A percentile compares a stretch with the other conserved stretches of the same genome.
These are phyloP conservation scores for Nasturtium officinale DNA, from an alignment of 345 rosid genomes.

Conservation along the genomic window DNA sequence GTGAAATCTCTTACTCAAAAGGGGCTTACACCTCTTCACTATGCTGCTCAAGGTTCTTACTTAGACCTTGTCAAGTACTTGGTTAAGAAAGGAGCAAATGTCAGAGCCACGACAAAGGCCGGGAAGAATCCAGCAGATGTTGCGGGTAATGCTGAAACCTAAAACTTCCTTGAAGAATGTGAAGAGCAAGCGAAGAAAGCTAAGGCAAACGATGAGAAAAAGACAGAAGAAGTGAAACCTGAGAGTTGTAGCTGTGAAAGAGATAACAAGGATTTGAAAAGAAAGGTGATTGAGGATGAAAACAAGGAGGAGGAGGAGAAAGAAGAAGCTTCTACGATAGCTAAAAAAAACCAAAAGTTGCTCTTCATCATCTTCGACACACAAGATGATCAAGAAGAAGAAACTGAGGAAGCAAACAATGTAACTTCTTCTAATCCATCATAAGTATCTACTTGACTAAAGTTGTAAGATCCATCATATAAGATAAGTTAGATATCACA, in stretches of 20 bases:
- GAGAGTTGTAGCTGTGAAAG: slow-evolving; percentile 39
- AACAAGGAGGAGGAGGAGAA: slow-evolving; percentile 53
- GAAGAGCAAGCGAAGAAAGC: slow-evolving; percentile 52
- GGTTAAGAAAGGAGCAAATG: slow-evolving; percentile 72
- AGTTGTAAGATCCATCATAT: slow-evolving; percentile 17
- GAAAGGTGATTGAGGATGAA: slow-evolving; percentile 45
- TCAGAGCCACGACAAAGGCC: slow-evolving; percentile 65
- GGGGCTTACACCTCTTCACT: slow-evolving; percentile 90
- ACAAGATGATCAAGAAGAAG: slow-evolving; percentile 48
- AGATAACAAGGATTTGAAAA: slow-evolving; percentile 36
- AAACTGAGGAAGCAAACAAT: slow-evolving; percentile 30
- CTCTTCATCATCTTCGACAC: slow-evolving; percentile 68
- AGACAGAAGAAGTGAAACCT: slow-evolving; percentile 46
- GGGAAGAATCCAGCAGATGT: slow-evolving; percentile 85
- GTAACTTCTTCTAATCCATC: slow-evolving; percentile 21
- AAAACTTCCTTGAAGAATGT: slow-evolving; percentile 55
- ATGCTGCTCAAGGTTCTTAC: slow-evolving; percentile 89
- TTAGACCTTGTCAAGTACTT: slow-evolving; percentile 74
- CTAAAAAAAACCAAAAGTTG: slow-evolving; percentile 66
- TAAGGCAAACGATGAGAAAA: slow-evolving; percentile 37
- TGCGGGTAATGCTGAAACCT: slow-evolving; percentile 59
- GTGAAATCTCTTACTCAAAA: slow-evolving; percentile 71
- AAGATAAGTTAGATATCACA: neutral
- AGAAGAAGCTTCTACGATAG: slow-evolving; percentile 48
- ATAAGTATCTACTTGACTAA: slow-evolving; percentile 17